Base-by-base conservation (phyloP, 805 yeast genomes). In the Yamadazyma takamatsuzukensis region DNA sequence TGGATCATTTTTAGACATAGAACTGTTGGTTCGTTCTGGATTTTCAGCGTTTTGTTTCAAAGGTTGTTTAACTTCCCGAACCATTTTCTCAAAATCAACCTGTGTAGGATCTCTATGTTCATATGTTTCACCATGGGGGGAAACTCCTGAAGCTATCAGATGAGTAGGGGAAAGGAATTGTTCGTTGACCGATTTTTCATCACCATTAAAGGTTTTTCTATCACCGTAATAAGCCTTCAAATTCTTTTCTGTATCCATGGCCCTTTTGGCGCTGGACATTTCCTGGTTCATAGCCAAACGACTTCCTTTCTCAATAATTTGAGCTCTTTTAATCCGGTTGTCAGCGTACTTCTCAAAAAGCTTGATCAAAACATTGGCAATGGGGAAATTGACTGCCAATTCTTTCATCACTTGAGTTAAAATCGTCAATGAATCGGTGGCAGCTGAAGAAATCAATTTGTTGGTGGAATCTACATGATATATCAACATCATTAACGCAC, bases 401-500 rank as follows among this genome's bases (percentile, higher is more conserved):
- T 59, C 70, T 39, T 52, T 54, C 44, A 58, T 56, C 15, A 56
- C 73, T 5, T 56, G 59, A 39, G 58, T 53, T 15, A 64, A 54
- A 8, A 61, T 60, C 32, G 49, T 54, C 25, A 67, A 49, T 15
- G 70, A 62, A 43, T 67, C 72, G 8, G 67, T 45, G 0, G 72
- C 72, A 1, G 71, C 61, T 6, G 64, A 50, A 2, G 70, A 61
- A 40, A 67, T 63, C 11, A 59, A 63, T 7, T 54, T 48, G 41
- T 61, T 63, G 18, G 67, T 43, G 3, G 69, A 63, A 44, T 67
- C 72, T 31, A 78, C 70, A 57, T 83, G 90, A 51, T 80, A 80
- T n/a, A 81, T 66, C 54, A 83, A 73, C 72, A 83, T 79, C 41
- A 79, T 65, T 41, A 80, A 65, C 1, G 93, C 85, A 19, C 79